A percentile compares a stretch with the other conserved stretches of the same genome.
These are phyloP conservation scores for Penicillium frequentans DNA, from an alignment of 2,329 filamentous ascomycete genomes.

Conservation along the genomic window DNA sequence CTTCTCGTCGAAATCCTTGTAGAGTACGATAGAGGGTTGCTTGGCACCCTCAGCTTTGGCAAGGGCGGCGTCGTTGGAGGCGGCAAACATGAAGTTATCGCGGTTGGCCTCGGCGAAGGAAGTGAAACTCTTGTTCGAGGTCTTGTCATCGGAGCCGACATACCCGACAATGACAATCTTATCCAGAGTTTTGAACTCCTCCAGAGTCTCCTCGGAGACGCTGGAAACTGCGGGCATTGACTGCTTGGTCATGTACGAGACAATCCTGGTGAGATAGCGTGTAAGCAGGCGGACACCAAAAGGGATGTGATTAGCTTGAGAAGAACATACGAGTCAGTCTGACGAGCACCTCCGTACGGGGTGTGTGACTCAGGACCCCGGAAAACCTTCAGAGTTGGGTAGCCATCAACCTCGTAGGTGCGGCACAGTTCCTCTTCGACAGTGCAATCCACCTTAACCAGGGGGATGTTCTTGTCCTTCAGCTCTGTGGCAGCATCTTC, in stretches of 20 bases:
- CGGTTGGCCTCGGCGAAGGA: slow-evolving; percentile 72
- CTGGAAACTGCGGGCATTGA: slow-evolving; percentile 86
- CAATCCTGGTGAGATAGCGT: slow-evolving; percentile 47
- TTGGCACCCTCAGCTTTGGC: slow-evolving; percentile 89
- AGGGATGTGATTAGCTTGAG: background rate
- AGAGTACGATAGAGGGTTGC: slow-evolving; percentile 83
- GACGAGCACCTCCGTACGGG: slow-evolving; percentile 86
- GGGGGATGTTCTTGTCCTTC: slow-evolving; percentile 49
- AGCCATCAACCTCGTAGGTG: slow-evolving; percentile 88
- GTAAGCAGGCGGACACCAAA: background rate
- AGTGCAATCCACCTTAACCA: slow-evolving; percentile 74
- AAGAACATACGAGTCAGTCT: slow-evolving; percentile 66
- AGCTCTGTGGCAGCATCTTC: slow-evolving; percentile 50
- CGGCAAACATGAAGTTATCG: slow-evolving; percentile 90
- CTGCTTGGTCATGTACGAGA: slow-evolving; percentile 97
- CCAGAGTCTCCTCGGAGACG: slow-evolving; percentile 76
- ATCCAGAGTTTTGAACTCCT: slow-evolving; percentile 97
- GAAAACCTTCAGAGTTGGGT: slow-evolving; percentile 99
- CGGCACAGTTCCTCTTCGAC: slow-evolving; percentile 91
- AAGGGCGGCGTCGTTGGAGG: slow-evolving; percentile 76
- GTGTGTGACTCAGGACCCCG: slow-evolving; percentile 77
- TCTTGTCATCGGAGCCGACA: slow-evolving; percentile 76
- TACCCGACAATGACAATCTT: slow-evolving; percentile 94
- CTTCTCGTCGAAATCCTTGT: slow-evolving; percentile 98
- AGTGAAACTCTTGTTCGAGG: slow-evolving; percentile 81